Evolutionary conservation across 78 protist genomes (phyloP).

Genomic region (Pigoraptor vietnamica): DNA sequence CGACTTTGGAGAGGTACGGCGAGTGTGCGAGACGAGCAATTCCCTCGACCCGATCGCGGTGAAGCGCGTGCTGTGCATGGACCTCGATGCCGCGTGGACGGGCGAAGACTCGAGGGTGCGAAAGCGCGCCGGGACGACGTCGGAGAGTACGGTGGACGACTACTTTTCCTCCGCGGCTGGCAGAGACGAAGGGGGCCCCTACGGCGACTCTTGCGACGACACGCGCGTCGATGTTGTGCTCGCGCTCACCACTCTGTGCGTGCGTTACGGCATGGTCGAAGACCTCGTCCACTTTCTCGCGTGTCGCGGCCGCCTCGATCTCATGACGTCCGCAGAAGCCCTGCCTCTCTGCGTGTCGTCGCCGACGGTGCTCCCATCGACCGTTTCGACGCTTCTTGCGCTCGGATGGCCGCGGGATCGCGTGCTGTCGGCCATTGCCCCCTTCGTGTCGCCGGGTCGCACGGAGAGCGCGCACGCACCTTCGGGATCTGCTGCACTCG

Average conservation of each 20-base stretch:
- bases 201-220: background rate
- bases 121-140: too few species aligned
- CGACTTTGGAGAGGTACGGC: background rate
- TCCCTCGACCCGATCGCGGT: background rate
- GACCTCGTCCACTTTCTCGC: background rate
- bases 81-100: background rate
- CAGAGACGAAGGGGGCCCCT: too few species aligned
- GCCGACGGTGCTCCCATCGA: background rate
- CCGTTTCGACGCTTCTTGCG: background rate
- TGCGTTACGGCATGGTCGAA: background rate
- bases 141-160: background rate
- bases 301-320: background rate
- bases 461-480: too few species aligned
- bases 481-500: too few species aligned
- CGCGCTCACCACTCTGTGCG: background rate
- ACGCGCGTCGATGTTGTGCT: background rate
- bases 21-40: background rate
- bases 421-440: background rate
- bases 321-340: background rate
- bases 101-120: too few species aligned
- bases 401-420: background rate
- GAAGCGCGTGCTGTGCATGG: background rate
- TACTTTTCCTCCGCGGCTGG: too few species aligned
- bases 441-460: background rate
- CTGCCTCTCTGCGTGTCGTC: background rate